Evolutionary conservation across 495 filamentous ascomycete species (phyloP).

Genomic region (Sporormia fimetaria): DNA sequence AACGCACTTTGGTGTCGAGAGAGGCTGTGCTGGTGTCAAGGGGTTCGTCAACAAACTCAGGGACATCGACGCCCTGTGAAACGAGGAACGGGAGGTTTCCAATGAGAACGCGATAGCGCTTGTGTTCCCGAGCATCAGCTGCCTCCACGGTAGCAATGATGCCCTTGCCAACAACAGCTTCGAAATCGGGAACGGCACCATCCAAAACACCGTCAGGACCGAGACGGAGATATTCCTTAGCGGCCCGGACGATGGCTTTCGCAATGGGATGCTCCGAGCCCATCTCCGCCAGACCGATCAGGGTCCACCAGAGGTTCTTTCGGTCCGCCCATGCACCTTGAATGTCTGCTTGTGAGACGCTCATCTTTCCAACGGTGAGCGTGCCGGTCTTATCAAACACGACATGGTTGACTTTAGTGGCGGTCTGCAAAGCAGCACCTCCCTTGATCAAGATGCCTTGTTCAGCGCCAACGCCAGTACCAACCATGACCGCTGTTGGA

Average conservation of each 20-base stretch:
- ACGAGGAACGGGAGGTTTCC: conserved; percentile 70
- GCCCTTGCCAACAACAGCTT: conserved; percentile 72
- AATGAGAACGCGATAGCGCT: conserved; percentile 65
- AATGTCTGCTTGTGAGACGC: conserved; percentile 58
- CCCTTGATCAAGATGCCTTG: conserved; percentile 96
- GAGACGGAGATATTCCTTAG: conserved; percentile 61
- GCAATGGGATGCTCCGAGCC: conserved; percentile 93
- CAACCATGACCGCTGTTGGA: conserved; percentile 97
- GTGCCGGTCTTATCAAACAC: conserved; percentile 99
- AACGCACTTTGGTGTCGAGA: conserved; percentile 31
- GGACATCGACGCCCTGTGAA: conserved; percentile 55
- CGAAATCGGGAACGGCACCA: conserved; percentile 74
- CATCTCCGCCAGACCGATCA: conserved; percentile 87
- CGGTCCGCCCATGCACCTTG: conserved; percentile 60
- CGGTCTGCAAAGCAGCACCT: conserved; percentile 81
- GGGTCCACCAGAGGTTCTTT: conserved; percentile 78
- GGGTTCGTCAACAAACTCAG: conserved; percentile 40
- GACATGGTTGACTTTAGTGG: conserved; percentile 81
- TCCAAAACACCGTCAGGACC: conserved; percentile 63
- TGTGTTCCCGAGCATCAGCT: conserved; percentile 48
- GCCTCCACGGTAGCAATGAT: conserved; percentile 76
- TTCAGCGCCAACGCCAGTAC: conserved; percentile 92
- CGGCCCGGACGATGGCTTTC: conserved; percentile 63
- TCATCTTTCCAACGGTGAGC: conserved; percentile 90
- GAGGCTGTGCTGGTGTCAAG: conserved; percentile 24